phyloP scores from a whole-genome alignment of 805 yeast species.

The Metschnikowia henanensis region DNA sequence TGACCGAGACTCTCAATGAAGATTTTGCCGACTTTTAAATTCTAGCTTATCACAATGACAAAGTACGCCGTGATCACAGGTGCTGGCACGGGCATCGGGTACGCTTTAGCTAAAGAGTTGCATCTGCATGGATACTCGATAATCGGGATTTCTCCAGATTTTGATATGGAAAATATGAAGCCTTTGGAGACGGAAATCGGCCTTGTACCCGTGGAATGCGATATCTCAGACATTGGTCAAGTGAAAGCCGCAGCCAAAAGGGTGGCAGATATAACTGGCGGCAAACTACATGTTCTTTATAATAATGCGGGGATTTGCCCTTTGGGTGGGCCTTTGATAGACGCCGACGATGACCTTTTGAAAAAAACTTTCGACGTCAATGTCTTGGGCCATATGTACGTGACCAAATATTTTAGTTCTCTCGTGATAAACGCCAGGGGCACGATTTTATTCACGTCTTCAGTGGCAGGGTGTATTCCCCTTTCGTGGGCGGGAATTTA shows the following conservation, averaged over 20 bases:
- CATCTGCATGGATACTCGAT: slow-evolving; percentile 37
- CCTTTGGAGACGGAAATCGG: slow-evolving; percentile 27
- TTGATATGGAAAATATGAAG: slow-evolving; percentile 24
- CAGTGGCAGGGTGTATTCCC: slow-evolving; percentile 32
- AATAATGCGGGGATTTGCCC: slow-evolving; percentile 41
- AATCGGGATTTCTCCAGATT: slow-evolving; percentile 35
- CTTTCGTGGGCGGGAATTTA: slow-evolving; percentile 35
- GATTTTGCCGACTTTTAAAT: too few species aligned
- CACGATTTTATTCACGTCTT: slow-evolving; percentile 37
- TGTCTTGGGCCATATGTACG: slow-evolving; percentile 38
- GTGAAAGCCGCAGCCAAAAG: slow-evolving; percentile 23
- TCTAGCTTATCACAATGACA: too few species aligned
- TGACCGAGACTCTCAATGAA: too few species aligned
- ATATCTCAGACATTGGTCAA: slow-evolving; percentile 28
- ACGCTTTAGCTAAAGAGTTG: slow-evolving; percentile 15
- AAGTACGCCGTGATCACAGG: slow-evolving; percentile 20
- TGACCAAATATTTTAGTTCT: slow-evolving; percentile 32
- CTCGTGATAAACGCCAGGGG: slow-evolving; percentile 34
- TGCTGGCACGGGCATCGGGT: slow-evolving; percentile 20
- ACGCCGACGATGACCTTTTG: slow-evolving; percentile 25
- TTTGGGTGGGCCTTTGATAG: slow-evolving; percentile 34
- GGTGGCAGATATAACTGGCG: slow-evolving; percentile 26
- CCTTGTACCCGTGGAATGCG: slow-evolving; percentile 30
- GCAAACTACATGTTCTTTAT: slow-evolving; percentile 36
- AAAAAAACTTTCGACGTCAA: slow-evolving; percentile 32